Conservation (phyloP, 352 stramenopile genomes). For the Phytophthora quininea region DNA sequence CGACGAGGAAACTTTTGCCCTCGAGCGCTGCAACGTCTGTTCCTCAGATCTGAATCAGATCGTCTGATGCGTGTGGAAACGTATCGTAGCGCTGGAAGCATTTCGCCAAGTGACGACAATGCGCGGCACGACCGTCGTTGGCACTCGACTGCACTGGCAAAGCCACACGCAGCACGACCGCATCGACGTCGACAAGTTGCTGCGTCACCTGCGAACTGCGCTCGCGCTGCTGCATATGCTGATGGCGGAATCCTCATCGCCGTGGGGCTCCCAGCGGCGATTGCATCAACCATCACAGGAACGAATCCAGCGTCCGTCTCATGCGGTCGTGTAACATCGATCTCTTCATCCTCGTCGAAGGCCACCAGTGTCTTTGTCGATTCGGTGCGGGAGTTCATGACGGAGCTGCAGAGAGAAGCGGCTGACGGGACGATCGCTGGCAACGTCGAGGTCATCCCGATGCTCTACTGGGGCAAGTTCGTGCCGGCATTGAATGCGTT, state of each 20-base stretch:
- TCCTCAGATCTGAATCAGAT: conserved; percentile 20
- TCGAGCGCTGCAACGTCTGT: not conserved
- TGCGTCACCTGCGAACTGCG: conserved; percentile 43
- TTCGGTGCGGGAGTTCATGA: conserved; percentile 45
- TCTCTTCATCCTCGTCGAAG: conserved; percentile 17
- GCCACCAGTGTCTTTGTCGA: conserved; percentile 32
- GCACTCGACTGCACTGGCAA: conserved; percentile 64
- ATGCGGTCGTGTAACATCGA: conserved; percentile 1
- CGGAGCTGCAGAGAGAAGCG: conserved; percentile 31
- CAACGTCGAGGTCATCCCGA: conserved; percentile 75
- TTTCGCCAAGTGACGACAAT: conserved; percentile 9
- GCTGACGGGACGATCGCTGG: conserved; percentile 3
- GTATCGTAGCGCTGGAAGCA: conserved; percentile 4
- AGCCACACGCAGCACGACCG: conserved; percentile 46
- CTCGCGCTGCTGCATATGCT: conserved; percentile 47
- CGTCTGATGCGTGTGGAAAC: conserved; percentile 10
- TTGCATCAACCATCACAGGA: conserved; percentile 11
- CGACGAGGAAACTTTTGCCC: no score
- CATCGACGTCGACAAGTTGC: conserved; percentile 40
- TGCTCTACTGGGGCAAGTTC: conserved; percentile 94
- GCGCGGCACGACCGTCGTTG: conserved; percentile 42
- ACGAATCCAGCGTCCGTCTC: not conserved
- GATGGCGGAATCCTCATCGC: conserved; percentile 52
- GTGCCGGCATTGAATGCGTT: conserved; percentile 94
- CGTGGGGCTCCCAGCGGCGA: conserved; percentile 43